A percentile compares a stretch with the other conserved stretches of the same genome.
Evolutionary conservation across 2,329 filamentous ascomycete species (phyloP).

Genomic region (Hymenoscyphus scutula): DNA sequence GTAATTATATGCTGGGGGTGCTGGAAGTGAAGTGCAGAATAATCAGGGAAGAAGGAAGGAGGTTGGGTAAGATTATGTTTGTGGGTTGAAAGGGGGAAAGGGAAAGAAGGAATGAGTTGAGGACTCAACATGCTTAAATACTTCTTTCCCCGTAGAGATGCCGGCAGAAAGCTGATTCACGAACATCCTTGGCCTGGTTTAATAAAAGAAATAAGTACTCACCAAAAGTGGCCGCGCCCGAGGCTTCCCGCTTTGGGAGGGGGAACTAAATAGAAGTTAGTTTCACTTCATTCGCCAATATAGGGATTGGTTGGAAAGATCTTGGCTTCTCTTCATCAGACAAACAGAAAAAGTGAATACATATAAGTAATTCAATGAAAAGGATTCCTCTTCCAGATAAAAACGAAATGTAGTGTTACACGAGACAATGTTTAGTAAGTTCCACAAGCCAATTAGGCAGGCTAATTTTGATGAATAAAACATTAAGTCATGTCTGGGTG

Average conservation of each 20-base stretch:
- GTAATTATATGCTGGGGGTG: constrained; percentile 4
- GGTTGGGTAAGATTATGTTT: not conserved
- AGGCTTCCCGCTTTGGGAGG: too few species aligned
- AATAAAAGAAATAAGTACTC: not conserved
- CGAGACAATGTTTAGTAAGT: not conserved
- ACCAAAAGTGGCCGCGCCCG: too few species aligned
- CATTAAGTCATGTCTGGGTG: not conserved
- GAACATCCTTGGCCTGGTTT: not conserved
- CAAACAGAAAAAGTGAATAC: not conserved
- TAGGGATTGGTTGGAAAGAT: not conserved
- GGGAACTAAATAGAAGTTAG: not conserved
- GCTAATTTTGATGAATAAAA: not conserved
- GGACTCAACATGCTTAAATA: not conserved
- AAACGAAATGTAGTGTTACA: not conserved
- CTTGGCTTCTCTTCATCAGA: not conserved
- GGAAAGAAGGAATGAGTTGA: not conserved
- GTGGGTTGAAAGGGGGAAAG: not conserved
- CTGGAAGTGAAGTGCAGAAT: not conserved
- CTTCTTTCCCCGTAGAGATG: not conserved
- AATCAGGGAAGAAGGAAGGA: not conserved
- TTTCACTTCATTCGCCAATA: not conserved
- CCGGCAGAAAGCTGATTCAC: not conserved
- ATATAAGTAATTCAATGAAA: not conserved
- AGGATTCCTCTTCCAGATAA: not conserved
- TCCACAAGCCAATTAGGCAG: not conserved